Conservation (phyloP, 208 protist species). For the Phytomonas francai region DNA sequence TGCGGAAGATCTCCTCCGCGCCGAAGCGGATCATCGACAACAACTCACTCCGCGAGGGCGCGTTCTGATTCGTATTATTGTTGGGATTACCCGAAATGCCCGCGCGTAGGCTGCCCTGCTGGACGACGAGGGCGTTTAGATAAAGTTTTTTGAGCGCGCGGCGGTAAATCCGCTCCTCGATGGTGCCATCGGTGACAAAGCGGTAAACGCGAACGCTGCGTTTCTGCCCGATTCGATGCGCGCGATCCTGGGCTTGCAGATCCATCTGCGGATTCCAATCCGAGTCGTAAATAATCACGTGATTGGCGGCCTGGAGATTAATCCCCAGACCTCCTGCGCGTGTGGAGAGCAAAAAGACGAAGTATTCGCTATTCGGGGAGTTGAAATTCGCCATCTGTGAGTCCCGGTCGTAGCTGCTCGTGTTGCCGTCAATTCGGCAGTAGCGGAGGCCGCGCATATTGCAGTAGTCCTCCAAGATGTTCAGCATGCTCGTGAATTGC, state of each 20-base stretch:
- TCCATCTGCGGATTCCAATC: conserved; percentile 99
- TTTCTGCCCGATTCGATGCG: conserved; percentile 98
- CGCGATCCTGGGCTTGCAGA: conserved; percentile 97
- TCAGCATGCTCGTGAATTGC: conserved; percentile 93
- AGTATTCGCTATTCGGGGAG: conserved; percentile 78
- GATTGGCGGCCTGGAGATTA: conserved; percentile 97
- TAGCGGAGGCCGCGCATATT: conserved; percentile 69
- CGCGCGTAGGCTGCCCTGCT: conserved; percentile 91
- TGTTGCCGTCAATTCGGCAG: conserved; percentile 90
- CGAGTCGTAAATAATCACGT: conserved; percentile 98
- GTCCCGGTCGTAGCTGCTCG: conserved; percentile 81
- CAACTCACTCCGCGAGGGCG: conserved; percentile 92
- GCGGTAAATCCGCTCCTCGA: conserved; percentile 98
- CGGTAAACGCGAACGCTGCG: conserved; percentile 95
- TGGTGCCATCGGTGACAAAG: conserved; percentile 95
- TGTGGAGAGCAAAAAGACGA: conserved; percentile 97
- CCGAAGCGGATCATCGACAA: conserved; percentile 97
- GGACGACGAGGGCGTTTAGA: conserved; percentile 97
- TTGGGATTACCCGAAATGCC: conserved; percentile 10
- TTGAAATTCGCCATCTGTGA: conserved; percentile 94
- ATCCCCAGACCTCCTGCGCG: conserved; percentile 98
- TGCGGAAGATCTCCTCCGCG: conserved; percentile 96
- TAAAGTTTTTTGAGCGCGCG: conserved; percentile 97
- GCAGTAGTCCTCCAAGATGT: conserved; percentile 91
- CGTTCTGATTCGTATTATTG: conserved; percentile 9